phyloP scores from a whole-genome alignment of 495 filamentous ascomycete genomes.

The Pyrenula massariospora region DNA sequence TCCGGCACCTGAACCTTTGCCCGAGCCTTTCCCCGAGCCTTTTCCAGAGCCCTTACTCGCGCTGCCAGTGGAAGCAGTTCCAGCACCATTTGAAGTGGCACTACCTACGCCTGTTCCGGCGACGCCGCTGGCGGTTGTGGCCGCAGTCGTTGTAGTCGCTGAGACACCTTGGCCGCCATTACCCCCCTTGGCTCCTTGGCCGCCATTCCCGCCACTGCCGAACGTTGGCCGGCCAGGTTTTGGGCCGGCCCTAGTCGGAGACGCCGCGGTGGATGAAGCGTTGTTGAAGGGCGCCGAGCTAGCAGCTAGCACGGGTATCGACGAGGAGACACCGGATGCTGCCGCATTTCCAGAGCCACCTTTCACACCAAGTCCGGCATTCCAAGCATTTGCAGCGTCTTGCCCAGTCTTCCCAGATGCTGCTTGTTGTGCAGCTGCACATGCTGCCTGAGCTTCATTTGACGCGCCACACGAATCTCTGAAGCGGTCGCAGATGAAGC shows the following conservation, averaged over 20 bases:
- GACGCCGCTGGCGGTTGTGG: not conserved
- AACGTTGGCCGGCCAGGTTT: not conserved
- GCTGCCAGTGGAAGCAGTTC: too few relatives aligned
- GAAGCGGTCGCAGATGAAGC: slow-evolving; percentile 43
- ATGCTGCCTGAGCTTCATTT: slow-evolving; percentile 26
- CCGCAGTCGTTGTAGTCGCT: too few relatives aligned
- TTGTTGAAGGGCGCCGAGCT: not conserved
- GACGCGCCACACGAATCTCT: slow-evolving; percentile 33
- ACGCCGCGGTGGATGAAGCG: not conserved
- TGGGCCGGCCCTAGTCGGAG: not conserved
- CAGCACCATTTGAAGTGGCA: not conserved
- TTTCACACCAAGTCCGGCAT: slow-evolving; percentile 11
- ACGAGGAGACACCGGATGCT: not conserved
- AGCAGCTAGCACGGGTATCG: not conserved
- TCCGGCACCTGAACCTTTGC: too few relatives aligned
- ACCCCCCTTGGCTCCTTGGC: not conserved
- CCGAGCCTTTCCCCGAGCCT: not conserved
- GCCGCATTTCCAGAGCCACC: not conserved
- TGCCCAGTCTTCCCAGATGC: slow-evolving; percentile 24
- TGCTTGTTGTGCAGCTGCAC: slow-evolving; percentile 29
- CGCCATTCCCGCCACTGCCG: not conserved
- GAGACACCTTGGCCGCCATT: not conserved
- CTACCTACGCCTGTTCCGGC: not conserved
- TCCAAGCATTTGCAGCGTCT: slow-evolving; percentile 47
- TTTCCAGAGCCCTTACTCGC: not conserved